Conservation (phyloP, 2,329 filamentous ascomycete genomes). For the Ustulina deusta region DNA sequence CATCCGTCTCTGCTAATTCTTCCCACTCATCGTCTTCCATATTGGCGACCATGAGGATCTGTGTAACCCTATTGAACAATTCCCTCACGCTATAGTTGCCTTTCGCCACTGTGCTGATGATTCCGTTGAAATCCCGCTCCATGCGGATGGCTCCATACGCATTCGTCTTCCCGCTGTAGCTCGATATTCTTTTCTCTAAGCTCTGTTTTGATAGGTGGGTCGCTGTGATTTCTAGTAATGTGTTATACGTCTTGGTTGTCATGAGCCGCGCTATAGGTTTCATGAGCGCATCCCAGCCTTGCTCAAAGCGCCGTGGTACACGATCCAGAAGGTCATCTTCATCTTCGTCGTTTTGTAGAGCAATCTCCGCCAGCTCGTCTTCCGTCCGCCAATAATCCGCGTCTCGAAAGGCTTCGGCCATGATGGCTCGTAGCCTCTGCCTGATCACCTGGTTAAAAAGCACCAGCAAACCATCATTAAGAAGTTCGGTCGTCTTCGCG, state of each 20-base stretch:
- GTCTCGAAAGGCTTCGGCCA: slow-evolving; percentile 91
- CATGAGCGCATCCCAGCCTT: slow-evolving; percentile 87
- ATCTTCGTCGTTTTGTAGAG: slow-evolving; percentile 65
- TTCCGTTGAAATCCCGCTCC: slow-evolving; percentile 77
- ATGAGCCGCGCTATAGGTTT: slow-evolving; percentile 86
- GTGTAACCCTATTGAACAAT: slow-evolving; percentile 72
- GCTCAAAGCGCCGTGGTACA: slow-evolving; percentile 83
- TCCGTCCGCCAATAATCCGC: slow-evolving; percentile 82
- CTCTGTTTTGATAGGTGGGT: slow-evolving; percentile 76
- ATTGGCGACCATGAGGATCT: slow-evolving; percentile 79
- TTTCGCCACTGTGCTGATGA: slow-evolving; percentile 69
- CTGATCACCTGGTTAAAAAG: slow-evolving; percentile 90
- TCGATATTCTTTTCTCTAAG: slow-evolving; percentile 89
- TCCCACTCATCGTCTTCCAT: slow-evolving; percentile 89
- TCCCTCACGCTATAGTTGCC: slow-evolving; percentile 77
- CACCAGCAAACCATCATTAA: slow-evolving; percentile 85
- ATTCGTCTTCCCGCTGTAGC: slow-evolving; percentile 81
- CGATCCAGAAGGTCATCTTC: slow-evolving; percentile 70
- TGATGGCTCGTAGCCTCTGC: slow-evolving; percentile 82
- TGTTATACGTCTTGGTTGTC: slow-evolving; percentile 79
- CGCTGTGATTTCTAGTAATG: slow-evolving; percentile 79
- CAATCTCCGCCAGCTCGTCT: slow-evolving; percentile 69
- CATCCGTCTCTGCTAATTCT: slow-evolving; percentile 63
- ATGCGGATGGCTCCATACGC: slow-evolving; percentile 78
- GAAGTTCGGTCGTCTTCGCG: slow-evolving; percentile 81